Conservation (phyloP, 225 moss, liverwort and hornwort species). For the Pleurozium schreberi region DNA sequence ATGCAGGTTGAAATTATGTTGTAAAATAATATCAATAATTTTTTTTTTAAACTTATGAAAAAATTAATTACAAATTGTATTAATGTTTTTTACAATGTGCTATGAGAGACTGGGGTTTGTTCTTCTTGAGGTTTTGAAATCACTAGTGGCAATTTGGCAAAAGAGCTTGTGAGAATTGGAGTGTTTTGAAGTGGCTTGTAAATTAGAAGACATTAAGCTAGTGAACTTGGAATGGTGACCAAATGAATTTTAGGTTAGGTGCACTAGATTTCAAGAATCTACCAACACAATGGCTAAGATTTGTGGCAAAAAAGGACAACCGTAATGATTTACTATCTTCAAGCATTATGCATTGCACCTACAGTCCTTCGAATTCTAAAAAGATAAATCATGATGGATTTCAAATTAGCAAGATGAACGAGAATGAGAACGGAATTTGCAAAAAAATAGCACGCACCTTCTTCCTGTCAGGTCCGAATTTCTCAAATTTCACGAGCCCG, state of each 20-base stretch:
- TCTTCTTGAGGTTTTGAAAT: no score
- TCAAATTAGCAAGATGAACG: neutral
- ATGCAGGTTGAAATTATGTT: no score
- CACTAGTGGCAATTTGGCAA: no score
- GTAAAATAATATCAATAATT: no score
- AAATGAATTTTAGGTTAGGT: neutral
- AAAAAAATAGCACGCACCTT: constrained; percentile 29
- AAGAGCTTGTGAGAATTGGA: no score
- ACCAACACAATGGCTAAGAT: neutral
- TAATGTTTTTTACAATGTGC: no score
- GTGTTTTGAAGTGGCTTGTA: no score
- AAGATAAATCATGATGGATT: neutral
- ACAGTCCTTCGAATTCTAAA: neutral
- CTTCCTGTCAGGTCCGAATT: constrained; percentile 74
- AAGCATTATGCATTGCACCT: neutral
- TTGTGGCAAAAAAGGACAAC: neutral
- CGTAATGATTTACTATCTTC: neutral
- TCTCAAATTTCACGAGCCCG: constrained; percentile 93
- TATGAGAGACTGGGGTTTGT: no score
- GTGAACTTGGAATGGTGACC: neutral
- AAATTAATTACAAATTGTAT: no score
- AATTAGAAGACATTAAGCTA: no score
- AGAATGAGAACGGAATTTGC: neutral
- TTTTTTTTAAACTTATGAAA: no score
- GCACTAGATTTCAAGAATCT: neutral